Base-by-base conservation (phyloP, 2,329 filamentous ascomycete genomes). In the Ramularia collo-cygni region DNA sequence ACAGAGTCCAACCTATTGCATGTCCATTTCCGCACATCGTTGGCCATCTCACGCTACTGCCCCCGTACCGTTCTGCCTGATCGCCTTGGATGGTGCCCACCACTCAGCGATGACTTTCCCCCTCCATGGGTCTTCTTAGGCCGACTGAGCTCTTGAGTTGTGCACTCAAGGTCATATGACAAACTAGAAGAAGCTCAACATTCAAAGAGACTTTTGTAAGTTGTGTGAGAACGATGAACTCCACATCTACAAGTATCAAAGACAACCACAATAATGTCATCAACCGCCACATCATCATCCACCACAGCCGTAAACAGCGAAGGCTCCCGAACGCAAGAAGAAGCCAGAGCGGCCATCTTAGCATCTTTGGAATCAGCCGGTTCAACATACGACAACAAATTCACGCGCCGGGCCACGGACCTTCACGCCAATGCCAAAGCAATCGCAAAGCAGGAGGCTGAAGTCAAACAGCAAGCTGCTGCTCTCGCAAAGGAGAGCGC, bases 401-500 rank as follows among this genome's bases (percentile, higher is more conserved):
- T 89, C 35, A 75, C 77, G 50, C 73, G 74, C 42, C 81, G 84
- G 46, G 85, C 84, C 12, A 62, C 70, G 12, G 75, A 80, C 48
- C 70, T 92, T 37, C 84, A 90, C 67, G 63, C 69, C 39, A 88
- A 88, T 64, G 74, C 77, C 14, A 65, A 71, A 13, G 77, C 76
- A 13, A 76, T 90, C 35, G 68, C 70, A 28, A 72, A 69, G 56
- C 85, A 90, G 66, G 80, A 85, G 40, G 42, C 39, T 7, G 46
- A 44, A 28, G 37, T 47, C 28, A 47, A 41, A 35, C 54, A 47
- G 75, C 76, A n/a, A 70, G 68, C 10, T 68, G 58, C 7, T 63
- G 88, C 60, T 67, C 74, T 35, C 71, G 72, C 50, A 18, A 75
- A 73, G 45, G 81, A 87, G 59, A 80, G 74, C 36, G 77, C 80